Evolutionary conservation across 2,329 filamentous ascomycete genomes (phyloP).

Genomic region (Colletotrichum sp.): DNA sequence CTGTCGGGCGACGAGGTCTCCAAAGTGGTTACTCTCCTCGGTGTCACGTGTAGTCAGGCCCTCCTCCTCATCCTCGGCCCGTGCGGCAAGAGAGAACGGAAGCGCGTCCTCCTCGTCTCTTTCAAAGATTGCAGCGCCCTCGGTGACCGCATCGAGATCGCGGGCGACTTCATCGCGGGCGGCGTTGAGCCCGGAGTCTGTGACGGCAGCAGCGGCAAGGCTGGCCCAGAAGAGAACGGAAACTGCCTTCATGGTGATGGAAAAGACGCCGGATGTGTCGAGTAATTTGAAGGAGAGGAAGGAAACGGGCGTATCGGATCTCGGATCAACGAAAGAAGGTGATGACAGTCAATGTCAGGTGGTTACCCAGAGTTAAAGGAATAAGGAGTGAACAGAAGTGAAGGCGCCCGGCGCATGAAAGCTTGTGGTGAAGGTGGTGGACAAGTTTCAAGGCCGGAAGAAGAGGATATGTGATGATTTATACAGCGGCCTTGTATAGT

Average conservation of each 20-base stretch:
- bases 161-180: background rate
- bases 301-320: background rate
- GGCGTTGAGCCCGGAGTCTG: background rate
- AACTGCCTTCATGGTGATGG: constrained; percentile 3
- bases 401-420: background rate
- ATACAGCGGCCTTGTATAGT: background rate
- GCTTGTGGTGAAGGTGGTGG: background rate
- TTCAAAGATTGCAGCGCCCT: background rate
- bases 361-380: background rate
- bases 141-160: background rate
- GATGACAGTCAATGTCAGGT: background rate
- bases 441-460: background rate
- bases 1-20: background rate
- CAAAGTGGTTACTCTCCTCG: background rate
- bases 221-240: constrained; percentile 6
- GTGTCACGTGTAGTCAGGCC: background rate
- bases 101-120: background rate
- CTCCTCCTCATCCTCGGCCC: background rate
- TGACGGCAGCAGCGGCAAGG: constrained; percentile 2
- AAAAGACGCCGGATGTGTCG: background rate
- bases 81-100: background rate
- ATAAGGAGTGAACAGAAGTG: background rate
- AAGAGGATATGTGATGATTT: background rate
- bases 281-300: background rate
- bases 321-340: background rate